A percentile compares a stretch with the other conserved stretches of the same genome.
Conservation (phyloP, 495 filamentous ascomycete genomes). For the Annulohypoxylon maeteangense region DNA sequence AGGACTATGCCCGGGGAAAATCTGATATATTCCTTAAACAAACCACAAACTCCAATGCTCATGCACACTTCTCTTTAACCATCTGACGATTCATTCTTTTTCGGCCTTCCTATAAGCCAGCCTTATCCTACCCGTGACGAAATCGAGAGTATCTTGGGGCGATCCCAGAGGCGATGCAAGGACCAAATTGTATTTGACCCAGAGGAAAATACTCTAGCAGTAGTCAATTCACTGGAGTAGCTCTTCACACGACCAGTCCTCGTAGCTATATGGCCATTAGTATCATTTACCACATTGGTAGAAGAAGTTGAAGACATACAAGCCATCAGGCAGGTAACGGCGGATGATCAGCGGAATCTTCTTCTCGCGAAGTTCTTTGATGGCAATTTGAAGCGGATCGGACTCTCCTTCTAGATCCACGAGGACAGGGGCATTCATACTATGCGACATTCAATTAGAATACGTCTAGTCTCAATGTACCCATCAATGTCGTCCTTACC, state of each 20-base stretch:
- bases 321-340: constrained; percentile 95
- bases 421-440: constrained; percentile 97
- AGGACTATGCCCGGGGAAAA: constrained; percentile 11
- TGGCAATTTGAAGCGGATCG: constrained; percentile 94
- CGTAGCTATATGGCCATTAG: constrained; percentile 72
- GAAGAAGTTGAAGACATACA: constrained; percentile 67
- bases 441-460: constrained; percentile 49
- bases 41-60: constrained; percentile 48
- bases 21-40: constrained; percentile 42
- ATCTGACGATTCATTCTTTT: constrained; percentile 13
- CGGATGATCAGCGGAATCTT: constrained; percentile 96
- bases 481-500: constrained; percentile 63
- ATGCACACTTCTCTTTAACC: constrained; percentile 37
- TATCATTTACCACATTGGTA: background rate
- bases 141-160: constrained; percentile 4
- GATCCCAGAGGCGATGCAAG: background rate
- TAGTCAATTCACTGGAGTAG: constrained; percentile 66
- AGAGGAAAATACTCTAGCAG: constrained; percentile 1
- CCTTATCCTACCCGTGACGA: background rate
- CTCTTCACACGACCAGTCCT: constrained; percentile 99
- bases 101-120: constrained; percentile 20
- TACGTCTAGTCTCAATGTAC: background rate
- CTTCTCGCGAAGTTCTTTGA: constrained; percentile 97
- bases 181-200: background rate
- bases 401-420: constrained; percentile 98